phyloP scores from a whole-genome alignment of 1,284 basidiomycete species.

The Leucocoprinus gongylophorus region DNA sequence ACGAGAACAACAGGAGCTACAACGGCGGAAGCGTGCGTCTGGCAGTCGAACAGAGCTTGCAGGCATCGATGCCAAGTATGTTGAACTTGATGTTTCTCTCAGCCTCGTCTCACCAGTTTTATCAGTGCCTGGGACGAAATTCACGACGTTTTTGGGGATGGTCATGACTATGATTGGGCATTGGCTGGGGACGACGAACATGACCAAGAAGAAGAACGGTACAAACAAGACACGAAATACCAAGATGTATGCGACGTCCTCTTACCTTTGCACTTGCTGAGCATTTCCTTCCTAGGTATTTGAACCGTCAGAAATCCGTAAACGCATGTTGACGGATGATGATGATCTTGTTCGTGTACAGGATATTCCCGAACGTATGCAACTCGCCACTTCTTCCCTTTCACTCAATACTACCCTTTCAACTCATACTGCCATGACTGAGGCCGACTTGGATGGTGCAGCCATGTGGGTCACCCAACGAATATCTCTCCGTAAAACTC shows the following conservation, averaged over 20 bases:
- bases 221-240: constrained; percentile 75
- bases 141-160: constrained; percentile 95
- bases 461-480: constrained; percentile 87
- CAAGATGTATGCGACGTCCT: constrained; percentile 65
- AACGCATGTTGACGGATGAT: constrained; percentile 87
- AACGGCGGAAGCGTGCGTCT: constrained; percentile 51
- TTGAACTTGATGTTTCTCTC: constrained; percentile 15
- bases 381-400: constrained; percentile 83
- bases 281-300: constrained; percentile 65
- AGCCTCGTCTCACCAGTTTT: constrained; percentile 17
- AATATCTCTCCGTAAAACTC: constrained; percentile 72
- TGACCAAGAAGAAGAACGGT: constrained; percentile 51
- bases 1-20: constrained; percentile 62
- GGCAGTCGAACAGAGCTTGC: constrained; percentile 68
- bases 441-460: constrained; percentile 73
- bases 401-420: constrained; percentile 64
- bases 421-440: constrained; percentile 57
- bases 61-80: constrained; percentile 84
- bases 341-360: constrained; percentile 88
- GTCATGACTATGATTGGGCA: constrained; percentile 95
- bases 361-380: constrained; percentile 96
- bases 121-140: constrained; percentile 93
- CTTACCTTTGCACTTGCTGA: constrained; percentile 6
- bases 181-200: constrained; percentile 70
- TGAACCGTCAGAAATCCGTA: constrained; percentile 94